Percentiles rank a stretch among this genome's conserved stretches.
These are phyloP conservation scores for Volvariella volvacea DNA, from an alignment of 1,284 basidiomycete species.

Conservation along the genomic window DNA sequence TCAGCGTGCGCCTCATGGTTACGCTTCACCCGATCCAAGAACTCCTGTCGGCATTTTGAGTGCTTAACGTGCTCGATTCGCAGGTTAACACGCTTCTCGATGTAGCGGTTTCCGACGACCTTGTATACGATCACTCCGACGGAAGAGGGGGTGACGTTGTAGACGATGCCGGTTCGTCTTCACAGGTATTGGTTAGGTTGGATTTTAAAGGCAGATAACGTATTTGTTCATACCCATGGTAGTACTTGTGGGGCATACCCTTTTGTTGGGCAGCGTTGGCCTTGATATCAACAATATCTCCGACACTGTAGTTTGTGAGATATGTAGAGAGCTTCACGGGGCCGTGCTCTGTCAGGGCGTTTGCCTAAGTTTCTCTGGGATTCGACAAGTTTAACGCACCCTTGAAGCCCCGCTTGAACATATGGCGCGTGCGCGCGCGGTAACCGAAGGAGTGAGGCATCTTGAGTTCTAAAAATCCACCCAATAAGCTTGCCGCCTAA, in stretches of 20 bases:
- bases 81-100: constrained; percentile 99
- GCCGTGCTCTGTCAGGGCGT: constrained; percentile 70
- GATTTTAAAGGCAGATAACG: background rate
- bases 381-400: constrained; percentile 39
- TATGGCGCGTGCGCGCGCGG: constrained; percentile 98
- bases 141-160: constrained; percentile 93
- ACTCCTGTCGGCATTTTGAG: constrained; percentile 99
- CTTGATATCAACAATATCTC: constrained; percentile 99
- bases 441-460: constrained; percentile 99
- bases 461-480: constrained; percentile 45
- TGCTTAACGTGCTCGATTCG: constrained; percentile 97
- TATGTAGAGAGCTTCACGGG: constrained; percentile 89
- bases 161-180: constrained; percentile 95
- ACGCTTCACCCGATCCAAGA: constrained; percentile 91
- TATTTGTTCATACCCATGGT: constrained; percentile 64
- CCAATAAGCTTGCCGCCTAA: constrained; percentile 9
- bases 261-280: constrained; percentile 99
- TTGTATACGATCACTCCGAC: constrained; percentile 99
- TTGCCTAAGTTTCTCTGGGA: background rate
- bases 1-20: constrained; percentile 85
- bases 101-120: constrained; percentile 97
- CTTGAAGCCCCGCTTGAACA: constrained; percentile 99
- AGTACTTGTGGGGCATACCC: constrained; percentile 99
- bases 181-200: background rate
- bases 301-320: constrained; percentile 89